Conservation (phyloP, 108 stramenopile species). For the Nitzschia putrida region DNA sequence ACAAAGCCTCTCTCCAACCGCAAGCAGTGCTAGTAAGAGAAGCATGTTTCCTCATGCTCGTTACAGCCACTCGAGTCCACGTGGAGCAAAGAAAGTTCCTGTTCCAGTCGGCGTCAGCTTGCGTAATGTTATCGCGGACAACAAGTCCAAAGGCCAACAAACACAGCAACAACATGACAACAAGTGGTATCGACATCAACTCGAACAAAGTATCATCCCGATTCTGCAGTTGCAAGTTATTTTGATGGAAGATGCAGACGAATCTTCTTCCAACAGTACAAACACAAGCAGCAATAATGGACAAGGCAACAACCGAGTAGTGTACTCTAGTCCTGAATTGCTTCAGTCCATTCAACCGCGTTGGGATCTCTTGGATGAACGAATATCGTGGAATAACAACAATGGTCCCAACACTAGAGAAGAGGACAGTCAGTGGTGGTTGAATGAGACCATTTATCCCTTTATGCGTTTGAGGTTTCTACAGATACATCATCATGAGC, state of each 20-base stretch:
- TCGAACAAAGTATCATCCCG: constrained; percentile 24
- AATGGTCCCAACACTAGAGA: neutral
- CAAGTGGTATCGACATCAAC: constrained; percentile 12
- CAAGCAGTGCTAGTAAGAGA: too few species aligned
- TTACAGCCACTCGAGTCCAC: neutral
- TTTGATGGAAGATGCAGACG: neutral
- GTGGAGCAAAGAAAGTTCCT: constrained; percentile 19
- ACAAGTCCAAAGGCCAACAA: neutral
- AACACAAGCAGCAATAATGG: neutral
- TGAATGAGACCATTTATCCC: constrained; percentile 1
- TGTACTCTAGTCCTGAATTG: constrained; percentile 17
- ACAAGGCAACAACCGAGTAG: neutral
- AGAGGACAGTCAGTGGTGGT: constrained; percentile 14
- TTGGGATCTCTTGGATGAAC: constrained; percentile 72
- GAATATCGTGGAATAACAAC: constrained; percentile 17
- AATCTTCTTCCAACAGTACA: neutral
- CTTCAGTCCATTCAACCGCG: constrained; percentile 46
- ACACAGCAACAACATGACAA: constrained; percentile 8
- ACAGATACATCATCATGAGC: constrained; percentile 44
- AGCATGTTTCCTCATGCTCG: constrained; percentile 3
- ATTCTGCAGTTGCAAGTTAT: constrained; percentile 21
- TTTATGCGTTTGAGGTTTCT: constrained; percentile 36
- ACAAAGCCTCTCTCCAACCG: too few species aligned
- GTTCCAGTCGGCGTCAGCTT: constrained; percentile 35
- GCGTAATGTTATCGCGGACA: constrained; percentile 25